phyloP scores from a whole-genome alignment of 352 stramenopile genomes.

The Halophytophthora polymorphica region DNA sequence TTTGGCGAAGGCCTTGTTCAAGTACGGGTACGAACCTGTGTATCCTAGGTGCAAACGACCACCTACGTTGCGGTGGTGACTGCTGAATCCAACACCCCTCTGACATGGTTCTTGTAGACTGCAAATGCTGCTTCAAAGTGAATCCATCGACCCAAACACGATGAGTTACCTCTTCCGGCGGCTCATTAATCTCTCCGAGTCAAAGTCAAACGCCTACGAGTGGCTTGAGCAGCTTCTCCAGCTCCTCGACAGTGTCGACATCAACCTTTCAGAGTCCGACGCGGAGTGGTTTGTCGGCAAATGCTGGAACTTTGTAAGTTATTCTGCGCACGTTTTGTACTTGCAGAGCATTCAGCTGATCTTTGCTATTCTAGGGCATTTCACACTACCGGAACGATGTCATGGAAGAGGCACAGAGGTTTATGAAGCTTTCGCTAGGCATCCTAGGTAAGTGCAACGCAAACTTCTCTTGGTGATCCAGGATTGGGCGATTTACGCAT shows the following conservation, averaged over 20 bases:
- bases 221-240: slow-evolving; percentile 70
- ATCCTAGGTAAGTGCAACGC: slow-evolving; percentile 34
- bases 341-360: slow-evolving; percentile 4
- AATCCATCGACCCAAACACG: slow-evolving; percentile 23
- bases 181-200: slow-evolving; percentile 48
- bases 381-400: slow-evolving; percentile 29
- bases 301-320: slow-evolving; percentile 71
- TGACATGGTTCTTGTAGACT: slow-evolving; percentile 29
- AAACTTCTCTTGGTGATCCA: neutral
- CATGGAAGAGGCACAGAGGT: slow-evolving; percentile 29
- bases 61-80: no score
- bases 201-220: slow-evolving; percentile 36
- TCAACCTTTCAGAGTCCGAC: slow-evolving; percentile 43
- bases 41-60: no score
- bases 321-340: neutral
- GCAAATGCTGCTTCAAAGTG: slow-evolving; percentile 53
- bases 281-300: slow-evolving; percentile 75
- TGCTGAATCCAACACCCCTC: neutral
- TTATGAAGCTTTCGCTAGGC: slow-evolving; percentile 39
- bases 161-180: slow-evolving; percentile 65
- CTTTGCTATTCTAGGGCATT: slow-evolving; percentile 26
- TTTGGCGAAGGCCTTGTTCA: slow-evolving; percentile 64
- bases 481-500: neutral
- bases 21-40: slow-evolving; percentile 34
- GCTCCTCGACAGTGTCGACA: slow-evolving; percentile 41